Evolutionary conservation across 75 land plant species (phyloP), one percentile per base, ranked within the genome.

Genomic region (Picea glauca): DNA sequence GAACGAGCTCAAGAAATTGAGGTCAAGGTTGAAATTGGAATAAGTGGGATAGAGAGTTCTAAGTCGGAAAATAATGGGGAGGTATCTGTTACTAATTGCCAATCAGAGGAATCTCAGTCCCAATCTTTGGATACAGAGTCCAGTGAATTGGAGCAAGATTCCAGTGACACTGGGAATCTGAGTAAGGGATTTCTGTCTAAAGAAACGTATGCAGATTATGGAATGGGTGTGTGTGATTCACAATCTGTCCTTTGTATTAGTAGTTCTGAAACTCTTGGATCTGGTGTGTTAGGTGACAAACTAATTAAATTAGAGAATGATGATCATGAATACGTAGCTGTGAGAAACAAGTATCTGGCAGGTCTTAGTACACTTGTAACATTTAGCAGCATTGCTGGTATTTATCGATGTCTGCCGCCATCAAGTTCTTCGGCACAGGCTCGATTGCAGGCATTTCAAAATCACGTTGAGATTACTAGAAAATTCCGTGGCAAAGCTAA

Each of bases 401-500:
- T 83, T 17, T 74, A 73, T 30, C 82, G 70, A 30, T 40, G 38
- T 21, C 17, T 20, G 15, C 63, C 82, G 15, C 63, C 82, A 17
- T 54, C 79, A 20, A 82, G 85, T 35, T 4, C 31, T 50, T 18
- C 73, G 12, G 85, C 72, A 43, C 68, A 82, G 31, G 85, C 79
- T 38, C 86, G 81, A 14, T 43, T 63, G n/a, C 76, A 85, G 67
- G 60, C 74, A 13, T 85, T 85, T 58, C 76, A 83, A 79, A 79
- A 32, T 21, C 66, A 60, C 58, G 80, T 14, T 65, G 77, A 79
- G 0, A 58, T 75, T 30, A 87, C 85, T 3, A 87, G 76, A 75
- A 57, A 76, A 23, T 73, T 68, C 58, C 80, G 95, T 0, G 92
- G 94, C 1, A 75, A 83, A 56, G 77, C 90, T 15, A 93, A 89